Evolutionary conservation across 345 rosid species (phyloP).

Genomic region (Arabis alpina): DNA sequence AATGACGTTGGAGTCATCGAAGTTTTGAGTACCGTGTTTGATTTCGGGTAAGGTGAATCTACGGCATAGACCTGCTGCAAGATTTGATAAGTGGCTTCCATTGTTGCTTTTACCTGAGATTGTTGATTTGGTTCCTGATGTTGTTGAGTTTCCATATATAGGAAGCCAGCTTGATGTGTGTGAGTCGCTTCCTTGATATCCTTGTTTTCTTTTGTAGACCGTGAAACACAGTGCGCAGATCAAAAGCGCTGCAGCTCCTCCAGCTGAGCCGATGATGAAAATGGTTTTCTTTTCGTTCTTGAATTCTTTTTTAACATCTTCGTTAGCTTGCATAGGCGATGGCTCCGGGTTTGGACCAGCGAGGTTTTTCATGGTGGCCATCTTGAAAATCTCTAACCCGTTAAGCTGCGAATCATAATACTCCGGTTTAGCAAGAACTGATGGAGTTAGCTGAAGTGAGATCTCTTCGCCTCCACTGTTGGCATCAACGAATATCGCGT

Average conservation of each 20-base stretch:
- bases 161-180: constrained; percentile 77
- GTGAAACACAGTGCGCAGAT: constrained; percentile 56
- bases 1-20: constrained; percentile 66
- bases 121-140: constrained; percentile 61
- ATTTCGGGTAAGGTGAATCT: constrained; percentile 71
- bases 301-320: constrained; percentile 30
- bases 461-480: constrained; percentile 51
- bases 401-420: constrained; percentile 58
- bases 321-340: constrained; percentile 56
- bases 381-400: constrained; percentile 83
- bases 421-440: constrained; percentile 47
- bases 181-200: constrained; percentile 40
- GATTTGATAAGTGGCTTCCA: constrained; percentile 54
- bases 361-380: constrained; percentile 50
- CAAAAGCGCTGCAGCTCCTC: constrained; percentile 60
- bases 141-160: constrained; percentile 56
- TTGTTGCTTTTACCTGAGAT: constrained; percentile 49
- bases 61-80: constrained; percentile 72
- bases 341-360: constrained; percentile 73
- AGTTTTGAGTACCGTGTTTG: constrained; percentile 62
- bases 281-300: constrained; percentile 38
- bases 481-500: constrained; percentile 50
- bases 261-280: constrained; percentile 54
- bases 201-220: constrained; percentile 48
- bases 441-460: constrained; percentile 59